phyloP scores from a whole-genome alignment of 1,284 basidiomycete genomes.

The Mycosarcoma mackinlayi region DNA sequence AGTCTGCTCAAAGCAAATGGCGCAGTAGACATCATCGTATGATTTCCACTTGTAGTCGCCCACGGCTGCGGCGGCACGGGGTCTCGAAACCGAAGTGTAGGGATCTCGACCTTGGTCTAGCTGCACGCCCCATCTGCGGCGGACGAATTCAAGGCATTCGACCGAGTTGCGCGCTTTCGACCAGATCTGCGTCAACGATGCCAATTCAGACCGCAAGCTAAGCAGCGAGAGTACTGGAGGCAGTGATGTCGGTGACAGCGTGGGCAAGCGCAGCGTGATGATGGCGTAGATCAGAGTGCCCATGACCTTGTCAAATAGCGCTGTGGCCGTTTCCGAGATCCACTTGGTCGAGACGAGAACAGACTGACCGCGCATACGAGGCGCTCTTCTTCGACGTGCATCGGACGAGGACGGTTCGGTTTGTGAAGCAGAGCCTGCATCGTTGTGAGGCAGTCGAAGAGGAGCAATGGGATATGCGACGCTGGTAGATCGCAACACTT shows the following conservation, averaged over 20 bases:
- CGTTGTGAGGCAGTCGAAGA: conserved; percentile 16
- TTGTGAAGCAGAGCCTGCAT: background rate
- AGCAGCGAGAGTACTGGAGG: conserved; percentile 51
- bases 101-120: conserved; percentile 26
- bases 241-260: conserved; percentile 51
- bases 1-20: conserved; percentile 54
- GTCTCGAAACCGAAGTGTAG: conserved; percentile 17
- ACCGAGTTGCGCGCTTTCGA: conserved; percentile 36
- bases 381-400: conserved; percentile 37
- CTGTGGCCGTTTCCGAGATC: conserved; percentile 47
- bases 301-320: conserved; percentile 44
- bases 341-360: conserved; percentile 51
- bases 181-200: conserved; percentile 44
- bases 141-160: conserved; percentile 57
- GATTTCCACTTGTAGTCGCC: conserved; percentile 50
- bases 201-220: conserved; percentile 45
- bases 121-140: conserved; percentile 46
- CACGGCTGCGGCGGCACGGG: conserved; percentile 25
- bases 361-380: conserved; percentile 40
- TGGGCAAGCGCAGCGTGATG: conserved; percentile 49
- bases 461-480: conserved; percentile 41
- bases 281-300: conserved; percentile 46
- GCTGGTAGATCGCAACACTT: conserved; percentile 29
- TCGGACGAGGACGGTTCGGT: background rate
- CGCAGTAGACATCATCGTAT: conserved; percentile 44